Evolutionary conservation across 371 early-diverging fungal species (phyloP), one percentile per base, ranked within the genome.

Genomic region (Saksenaea vasiformis): DNA sequence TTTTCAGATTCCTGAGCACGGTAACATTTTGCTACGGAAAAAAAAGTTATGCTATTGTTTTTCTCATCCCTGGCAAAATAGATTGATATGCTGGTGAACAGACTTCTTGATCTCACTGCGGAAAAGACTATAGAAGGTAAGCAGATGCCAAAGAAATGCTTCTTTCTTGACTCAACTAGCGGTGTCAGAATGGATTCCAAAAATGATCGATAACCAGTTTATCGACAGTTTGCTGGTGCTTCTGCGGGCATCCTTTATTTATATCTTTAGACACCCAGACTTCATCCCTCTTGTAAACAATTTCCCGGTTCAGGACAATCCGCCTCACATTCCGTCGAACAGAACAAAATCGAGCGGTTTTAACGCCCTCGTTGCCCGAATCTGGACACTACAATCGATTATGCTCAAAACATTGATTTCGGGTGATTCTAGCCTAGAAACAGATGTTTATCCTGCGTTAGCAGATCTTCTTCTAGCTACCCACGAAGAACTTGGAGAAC

Each of bases 401-500:
- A 41, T 82, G 19, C 26, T 75, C 1, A 58, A 67, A n/a, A 26
- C 26, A 4, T 14, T 7, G 1, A 56, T 62, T n/a, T 13, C 36
- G 2, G 14, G 26, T 11, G 43, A 56, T 5, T 35, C 58, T 17
- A 13, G 17, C 22, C 15, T 28, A 0, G 51, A 22, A 11, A 22
- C 51, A 0, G 44, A 56, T 8, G n/a, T 44, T 1, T 37, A 56
- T 28, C 19, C 14, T 3, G 35, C n/a, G 1, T 61, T 78, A 56
- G 70, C 76, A 67, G 75, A 83, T 8, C 60, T 87, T n/a, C 62
- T 87, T 15, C 68, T 77, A 39, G 71, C 83, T 15, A 70, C 85
- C 0, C 91, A 90, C 57, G 82, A 85, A 31, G 86, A 87, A 51
- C 74, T 90, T 43, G 91, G 91, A 11, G 84, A 86, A 41, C 79